These are phyloP conservation scores for Trametes polyzona DNA, from an alignment of 1,284 basidiomycete species.

Conservation along the genomic window DNA sequence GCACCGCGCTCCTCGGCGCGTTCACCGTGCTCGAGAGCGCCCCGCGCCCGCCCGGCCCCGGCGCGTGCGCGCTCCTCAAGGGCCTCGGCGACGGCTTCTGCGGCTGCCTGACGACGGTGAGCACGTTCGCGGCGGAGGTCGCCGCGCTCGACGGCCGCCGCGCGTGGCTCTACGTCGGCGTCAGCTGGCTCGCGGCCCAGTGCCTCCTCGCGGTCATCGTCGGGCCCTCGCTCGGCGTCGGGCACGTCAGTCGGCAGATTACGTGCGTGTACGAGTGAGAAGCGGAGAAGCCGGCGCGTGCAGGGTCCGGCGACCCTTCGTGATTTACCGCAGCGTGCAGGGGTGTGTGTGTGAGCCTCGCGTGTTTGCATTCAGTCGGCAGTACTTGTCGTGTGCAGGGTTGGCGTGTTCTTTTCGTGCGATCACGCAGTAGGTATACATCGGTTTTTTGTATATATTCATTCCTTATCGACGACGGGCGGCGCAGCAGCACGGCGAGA, in stretches of 20 bases:
- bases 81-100: conserved; percentile 93
- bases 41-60: conserved; percentile 44
- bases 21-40: conserved; percentile 73
- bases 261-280: conserved; percentile 40
- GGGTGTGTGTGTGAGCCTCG: neutral
- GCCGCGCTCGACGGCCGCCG: conserved; percentile 58
- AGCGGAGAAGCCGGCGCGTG: too few relatives aligned
- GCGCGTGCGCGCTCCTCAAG: conserved; percentile 74
- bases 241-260: conserved; percentile 44
- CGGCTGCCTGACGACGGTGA: conserved; percentile 93
- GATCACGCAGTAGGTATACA: neutral
- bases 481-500: conserved; percentile 2
- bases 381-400: neutral
- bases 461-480: conserved; percentile 8
- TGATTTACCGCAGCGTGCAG: neutral
- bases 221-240: conserved; percentile 70
- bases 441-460: conserved; percentile 1
- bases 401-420: neutral
- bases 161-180: conserved; percentile 68
- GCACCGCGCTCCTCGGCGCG: conserved; percentile 75
- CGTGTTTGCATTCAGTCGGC: neutral
- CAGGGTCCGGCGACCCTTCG: too few relatives aligned
- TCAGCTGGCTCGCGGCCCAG: conserved; percentile 78
- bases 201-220: conserved; percentile 75
- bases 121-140: conserved; percentile 90